Percentiles rank a stretch among this genome's conserved stretches.
Evolutionary conservation across 2,329 filamentous ascomycete genomes (phyloP).

Genomic region (Chaetomium sp.): DNA sequence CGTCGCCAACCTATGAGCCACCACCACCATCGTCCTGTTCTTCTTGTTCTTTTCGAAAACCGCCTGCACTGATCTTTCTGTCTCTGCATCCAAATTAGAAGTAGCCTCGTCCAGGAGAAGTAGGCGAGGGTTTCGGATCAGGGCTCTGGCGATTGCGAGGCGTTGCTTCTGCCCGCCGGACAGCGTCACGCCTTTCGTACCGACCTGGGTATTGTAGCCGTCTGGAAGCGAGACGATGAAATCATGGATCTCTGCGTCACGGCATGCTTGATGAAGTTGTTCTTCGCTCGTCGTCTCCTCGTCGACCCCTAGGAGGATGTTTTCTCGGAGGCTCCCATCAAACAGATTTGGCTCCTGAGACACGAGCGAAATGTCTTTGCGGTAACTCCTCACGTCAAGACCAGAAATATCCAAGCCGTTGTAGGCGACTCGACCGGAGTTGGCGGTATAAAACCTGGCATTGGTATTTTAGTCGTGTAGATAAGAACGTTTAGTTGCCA

Average conservation of each 20-base stretch:
- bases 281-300: constrained; percentile 29
- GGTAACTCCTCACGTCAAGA: constrained; percentile 52
- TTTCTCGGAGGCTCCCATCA: constrained; percentile 48
- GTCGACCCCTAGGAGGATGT: constrained; percentile 39
- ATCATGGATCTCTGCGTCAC: constrained; percentile 39
- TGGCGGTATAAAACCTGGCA: constrained; percentile 41
- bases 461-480: background rate
- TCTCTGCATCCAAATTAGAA: constrained; percentile 63
- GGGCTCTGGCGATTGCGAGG: constrained; percentile 67
- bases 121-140: constrained; percentile 65
- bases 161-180: constrained; percentile 72
- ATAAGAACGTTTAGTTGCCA: background rate
- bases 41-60: constrained; percentile 66
- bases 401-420: constrained; percentile 59
- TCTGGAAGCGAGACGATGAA: constrained; percentile 43
- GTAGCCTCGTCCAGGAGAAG: constrained; percentile 75
- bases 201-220: constrained; percentile 68
- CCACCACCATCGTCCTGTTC: constrained; percentile 68
- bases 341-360: constrained; percentile 62
- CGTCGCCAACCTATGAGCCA: constrained; percentile 77
- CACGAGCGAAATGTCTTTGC: constrained; percentile 59
- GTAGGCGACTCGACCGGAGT: constrained; percentile 56
- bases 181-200: constrained; percentile 64
- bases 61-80: constrained; percentile 60
- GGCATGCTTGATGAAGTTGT: constrained; percentile 36